These are phyloP conservation scores for Chalara sp. DNA, from an alignment of 2,329 filamentous ascomycete species.

Conservation along the genomic window DNA sequence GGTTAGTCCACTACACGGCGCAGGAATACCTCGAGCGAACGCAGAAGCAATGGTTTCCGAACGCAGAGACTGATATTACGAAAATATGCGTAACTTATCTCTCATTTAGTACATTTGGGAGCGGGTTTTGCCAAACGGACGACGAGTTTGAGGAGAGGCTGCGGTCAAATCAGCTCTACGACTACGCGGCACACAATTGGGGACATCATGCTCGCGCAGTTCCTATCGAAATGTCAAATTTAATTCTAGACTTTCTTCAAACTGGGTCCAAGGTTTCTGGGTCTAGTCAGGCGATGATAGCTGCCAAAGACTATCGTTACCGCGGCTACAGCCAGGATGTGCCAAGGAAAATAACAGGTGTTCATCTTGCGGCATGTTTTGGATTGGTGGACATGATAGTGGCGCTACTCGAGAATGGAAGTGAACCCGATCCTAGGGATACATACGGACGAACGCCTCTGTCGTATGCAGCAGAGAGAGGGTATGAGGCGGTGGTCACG, in stretches of 20 bases:
- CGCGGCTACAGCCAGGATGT: not conserved
- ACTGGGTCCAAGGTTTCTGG: not conserved
- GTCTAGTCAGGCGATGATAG: not conserved
- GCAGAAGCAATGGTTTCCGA: not conserved
- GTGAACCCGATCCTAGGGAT: not conserved
- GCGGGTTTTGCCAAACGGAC: not conserved
- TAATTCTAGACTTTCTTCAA: not conserved
- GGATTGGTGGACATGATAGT: slow-evolving; percentile 8
- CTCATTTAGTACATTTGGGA: not conserved
- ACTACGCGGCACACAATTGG: not conserved
- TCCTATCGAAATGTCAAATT: not conserved
- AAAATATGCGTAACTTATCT: not conserved
- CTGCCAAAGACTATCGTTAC: not conserved
- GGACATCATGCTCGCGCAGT: not conserved
- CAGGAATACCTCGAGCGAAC: not conserved
- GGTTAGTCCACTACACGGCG: not conserved
- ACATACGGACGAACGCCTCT: not conserved
- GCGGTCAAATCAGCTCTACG: not conserved
- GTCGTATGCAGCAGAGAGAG: not conserved
- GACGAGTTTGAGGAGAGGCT: not conserved
- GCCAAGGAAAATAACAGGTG: slow-evolving; percentile 9
- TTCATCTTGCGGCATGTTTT: slow-evolving; percentile 20
- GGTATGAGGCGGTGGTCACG: not conserved
- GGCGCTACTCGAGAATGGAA: not conserved
- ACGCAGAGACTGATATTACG: not conserved